Evolutionary conservation across 345 rosid species (phyloP).

Genomic region (Salix arbutifolia): DNA sequence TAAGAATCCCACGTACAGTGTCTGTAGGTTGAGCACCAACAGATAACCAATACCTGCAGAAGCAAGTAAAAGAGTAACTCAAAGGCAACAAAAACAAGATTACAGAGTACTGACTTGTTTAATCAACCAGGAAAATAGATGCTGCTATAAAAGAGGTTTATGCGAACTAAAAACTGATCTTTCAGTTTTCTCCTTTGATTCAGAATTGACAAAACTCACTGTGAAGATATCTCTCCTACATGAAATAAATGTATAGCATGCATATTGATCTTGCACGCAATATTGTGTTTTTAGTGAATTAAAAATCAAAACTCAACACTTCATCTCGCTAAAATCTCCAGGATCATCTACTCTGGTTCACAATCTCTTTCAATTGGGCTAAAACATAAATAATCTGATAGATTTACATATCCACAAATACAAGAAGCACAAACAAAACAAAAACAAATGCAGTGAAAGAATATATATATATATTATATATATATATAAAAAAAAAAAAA

Average conservation of each 20-base stretch:
- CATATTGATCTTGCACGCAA: too few species aligned
- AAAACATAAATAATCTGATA: not conserved
- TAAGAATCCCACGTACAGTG: slow-evolving; percentile 6
- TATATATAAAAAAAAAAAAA: not conserved
- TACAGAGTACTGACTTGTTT: not conserved
- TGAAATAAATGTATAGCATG: not conserved
- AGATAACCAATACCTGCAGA: slow-evolving; percentile 17
- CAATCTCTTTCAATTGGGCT: not conserved
- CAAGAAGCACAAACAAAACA: not conserved
- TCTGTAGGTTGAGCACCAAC: slow-evolving; percentile 21
- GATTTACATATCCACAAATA: not conserved
- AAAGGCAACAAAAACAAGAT: not conserved
- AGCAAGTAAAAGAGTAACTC: not conserved
- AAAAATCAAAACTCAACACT: not conserved
- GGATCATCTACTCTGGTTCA: not conserved
- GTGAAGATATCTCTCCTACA: not conserved
- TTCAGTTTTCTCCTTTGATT: not conserved
- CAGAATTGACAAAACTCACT: not conserved
- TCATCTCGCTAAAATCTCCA: not conserved
- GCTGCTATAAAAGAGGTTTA: not conserved
- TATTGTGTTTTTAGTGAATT: not conserved
- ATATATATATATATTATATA: not conserved
- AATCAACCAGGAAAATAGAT: not conserved
- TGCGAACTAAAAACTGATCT: not conserved
- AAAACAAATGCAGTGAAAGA: not conserved